These are phyloP conservation scores for Starmerella floricola DNA, from an alignment of 805 yeast species.

Conservation along the genomic window DNA sequence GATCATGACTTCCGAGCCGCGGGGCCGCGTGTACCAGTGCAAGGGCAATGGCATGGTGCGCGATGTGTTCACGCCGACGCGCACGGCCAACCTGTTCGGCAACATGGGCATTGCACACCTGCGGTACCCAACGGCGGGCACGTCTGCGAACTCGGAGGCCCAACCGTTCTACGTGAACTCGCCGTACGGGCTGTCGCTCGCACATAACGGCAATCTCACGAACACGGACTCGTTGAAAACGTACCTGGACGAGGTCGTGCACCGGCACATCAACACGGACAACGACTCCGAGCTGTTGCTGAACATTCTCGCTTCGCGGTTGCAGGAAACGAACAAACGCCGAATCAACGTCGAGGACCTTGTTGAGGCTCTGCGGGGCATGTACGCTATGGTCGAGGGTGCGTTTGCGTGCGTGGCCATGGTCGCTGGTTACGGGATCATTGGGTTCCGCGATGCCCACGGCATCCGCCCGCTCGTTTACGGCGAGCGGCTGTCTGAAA, in stretches of 20 bases:
- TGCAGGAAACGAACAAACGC: slow-evolving; percentile 81
- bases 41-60: slow-evolving; percentile 98
- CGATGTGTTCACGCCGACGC: slow-evolving; percentile 80
- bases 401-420: slow-evolving; percentile 95
- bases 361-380: slow-evolving; percentile 73
- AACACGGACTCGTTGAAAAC: slow-evolving; percentile 66
- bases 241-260: slow-evolving; percentile 84
- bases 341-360: slow-evolving; percentile 87
- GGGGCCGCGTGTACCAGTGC: slow-evolving; percentile 91
- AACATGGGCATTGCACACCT: slow-evolving; percentile 91
- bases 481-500: slow-evolving; percentile 63
- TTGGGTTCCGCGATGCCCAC: slow-evolving; percentile 95
- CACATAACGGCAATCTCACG: slow-evolving; percentile 92
- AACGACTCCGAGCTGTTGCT: slow-evolving; percentile 85
- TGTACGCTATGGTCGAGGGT: slow-evolving; percentile 72
- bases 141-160: slow-evolving; percentile 90
- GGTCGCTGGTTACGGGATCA: slow-evolving; percentile 89
- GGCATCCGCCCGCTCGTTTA: slow-evolving; percentile 85
- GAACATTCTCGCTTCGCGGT: slow-evolving; percentile 82
- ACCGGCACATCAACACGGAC: slow-evolving; percentile 95
- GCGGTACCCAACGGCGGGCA: slow-evolving; percentile 96
- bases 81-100: slow-evolving; percentile 73
- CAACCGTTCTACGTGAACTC: slow-evolving; percentile 97
- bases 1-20: slow-evolving; percentile 84
- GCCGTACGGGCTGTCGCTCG: slow-evolving; percentile 82